These are phyloP conservation scores for Beta corolliflora DNA, from an alignment of 179 eudicot species.

Conservation along the genomic window DNA sequence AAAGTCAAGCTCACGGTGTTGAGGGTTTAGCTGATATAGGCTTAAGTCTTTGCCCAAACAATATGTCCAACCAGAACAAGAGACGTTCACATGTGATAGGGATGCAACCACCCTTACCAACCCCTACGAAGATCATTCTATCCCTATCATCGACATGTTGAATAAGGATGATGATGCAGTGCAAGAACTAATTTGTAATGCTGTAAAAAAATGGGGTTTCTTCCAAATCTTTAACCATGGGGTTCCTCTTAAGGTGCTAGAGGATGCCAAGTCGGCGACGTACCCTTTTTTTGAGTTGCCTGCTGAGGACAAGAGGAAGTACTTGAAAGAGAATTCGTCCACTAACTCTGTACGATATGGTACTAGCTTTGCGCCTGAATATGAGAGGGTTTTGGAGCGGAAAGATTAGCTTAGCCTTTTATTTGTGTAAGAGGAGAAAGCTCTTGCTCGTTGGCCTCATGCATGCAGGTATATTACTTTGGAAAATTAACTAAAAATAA, in stretches of 20 bases:
- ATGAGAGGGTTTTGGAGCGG: constrained; percentile 50
- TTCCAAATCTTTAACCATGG: too few relatives aligned
- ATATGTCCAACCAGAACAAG: constrained; percentile 12
- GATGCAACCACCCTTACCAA: constrained; percentile 22
- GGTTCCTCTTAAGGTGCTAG: constrained; percentile 37
- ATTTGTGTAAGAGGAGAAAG: constrained; percentile 37
- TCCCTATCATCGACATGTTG: constrained; percentile 44
- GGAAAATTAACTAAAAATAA: too few relatives aligned
- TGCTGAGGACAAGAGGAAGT: constrained; percentile 43
- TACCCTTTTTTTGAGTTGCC: constrained; percentile 39
- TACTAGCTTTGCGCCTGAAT: constrained; percentile 44
- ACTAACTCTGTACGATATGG: constrained; percentile 30
- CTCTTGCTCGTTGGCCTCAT: constrained; percentile 41
- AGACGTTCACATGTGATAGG: neutral
- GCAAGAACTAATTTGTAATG: constrained; percentile 34
- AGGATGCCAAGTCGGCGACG: constrained; percentile 40
- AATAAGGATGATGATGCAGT: constrained; percentile 30
- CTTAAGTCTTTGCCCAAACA: constrained; percentile 14
- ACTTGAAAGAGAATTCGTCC: constrained; percentile 39
- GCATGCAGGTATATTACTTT: constrained; percentile 49
- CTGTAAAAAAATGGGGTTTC: too few relatives aligned
- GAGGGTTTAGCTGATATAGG: constrained; percentile 20
- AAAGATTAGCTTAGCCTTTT: constrained; percentile 51
- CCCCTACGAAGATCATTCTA: constrained; percentile 25
- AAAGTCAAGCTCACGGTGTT: constrained; percentile 18